A percentile compares a stretch with the other conserved stretches of the same genome.
Evolutionary conservation across 805 yeast species (phyloP).

Genomic region (Nakazawaea ambrosiae): DNA sequence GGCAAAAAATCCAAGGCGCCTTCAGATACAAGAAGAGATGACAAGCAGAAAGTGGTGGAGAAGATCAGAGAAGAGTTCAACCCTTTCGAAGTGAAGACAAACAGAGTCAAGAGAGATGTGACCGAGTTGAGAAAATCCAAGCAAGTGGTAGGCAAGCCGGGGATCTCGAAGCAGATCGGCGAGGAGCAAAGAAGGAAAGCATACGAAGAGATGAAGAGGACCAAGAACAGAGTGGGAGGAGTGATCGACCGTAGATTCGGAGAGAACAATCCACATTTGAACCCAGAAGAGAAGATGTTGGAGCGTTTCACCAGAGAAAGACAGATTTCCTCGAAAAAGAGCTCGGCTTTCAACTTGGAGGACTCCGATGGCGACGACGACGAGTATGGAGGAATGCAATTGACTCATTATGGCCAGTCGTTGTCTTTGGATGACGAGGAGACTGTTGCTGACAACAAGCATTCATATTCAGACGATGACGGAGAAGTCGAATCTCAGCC

Average conservation of each 20-base stretch:
- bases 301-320: conserved; percentile 89
- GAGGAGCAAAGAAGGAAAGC: conserved; percentile 56
- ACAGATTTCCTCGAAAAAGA: conserved; percentile 48
- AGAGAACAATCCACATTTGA: conserved; percentile 62
- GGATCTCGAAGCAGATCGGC: conserved; percentile 59
- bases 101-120: conserved; percentile 54
- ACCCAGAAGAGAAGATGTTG: conserved; percentile 91
- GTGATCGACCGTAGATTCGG: conserved; percentile 87
- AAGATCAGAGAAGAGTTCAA: conserved; percentile 79
- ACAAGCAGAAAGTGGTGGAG: conserved; percentile 46
- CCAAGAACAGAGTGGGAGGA: conserved; percentile 70
- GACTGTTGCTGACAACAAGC: conserved; percentile 30
- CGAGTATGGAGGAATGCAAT: conserved; percentile 20
- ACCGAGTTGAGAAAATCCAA: conserved; percentile 34
- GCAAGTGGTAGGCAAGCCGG: conserved; percentile 61
- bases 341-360: conserved; percentile 65
- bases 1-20: conserved; percentile 45
- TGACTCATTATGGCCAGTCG: conserved; percentile 78
- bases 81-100: conserved; percentile 77
- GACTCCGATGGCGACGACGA: conserved; percentile 49
- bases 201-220: conserved; percentile 56
- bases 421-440: conserved; percentile 52
- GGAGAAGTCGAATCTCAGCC: conserved; percentile 28
- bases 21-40: conserved; percentile 64
- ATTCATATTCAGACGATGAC: conserved; percentile 15